Percentiles rank a stretch among this genome's conserved stretches.
Conservation (phyloP, 352 stramenopile species). For the Albugo laibachii region DNA sequence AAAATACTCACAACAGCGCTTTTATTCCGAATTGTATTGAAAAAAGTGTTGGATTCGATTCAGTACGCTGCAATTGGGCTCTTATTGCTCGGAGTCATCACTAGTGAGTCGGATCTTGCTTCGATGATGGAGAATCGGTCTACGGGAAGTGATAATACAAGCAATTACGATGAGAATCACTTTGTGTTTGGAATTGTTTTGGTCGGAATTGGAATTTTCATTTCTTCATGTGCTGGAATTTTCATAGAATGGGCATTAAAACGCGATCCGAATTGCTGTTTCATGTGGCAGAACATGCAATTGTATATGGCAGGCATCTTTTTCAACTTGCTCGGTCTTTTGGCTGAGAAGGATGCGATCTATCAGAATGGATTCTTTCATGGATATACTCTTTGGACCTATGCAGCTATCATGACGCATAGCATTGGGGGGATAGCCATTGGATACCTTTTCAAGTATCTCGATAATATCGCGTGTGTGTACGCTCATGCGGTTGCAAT, state of each 20-base stretch:
- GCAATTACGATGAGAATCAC: conserved; percentile 5
- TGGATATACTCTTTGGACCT: conserved; percentile 65
- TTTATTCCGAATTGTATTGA: conserved; percentile 67
- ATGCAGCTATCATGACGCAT: conserved; percentile 54
- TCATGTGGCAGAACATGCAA: conserved; percentile 69
- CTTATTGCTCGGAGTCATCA: conserved; percentile 58
- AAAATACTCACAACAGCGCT: conserved; percentile 74
- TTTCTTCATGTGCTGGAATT: conserved; percentile 69
- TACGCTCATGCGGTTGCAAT: conserved; percentile 74
- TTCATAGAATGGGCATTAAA: conserved; percentile 78
- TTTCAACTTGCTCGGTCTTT: conserved; percentile 48
- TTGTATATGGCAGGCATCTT: conserved; percentile 67
- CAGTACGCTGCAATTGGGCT: conserved; percentile 55
- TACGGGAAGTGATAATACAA: conserved; percentile 2
- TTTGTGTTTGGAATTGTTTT: conserved; percentile 33
- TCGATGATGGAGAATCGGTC: conserved; percentile 2
- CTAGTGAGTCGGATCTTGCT: conserved; percentile 53
- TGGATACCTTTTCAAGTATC: conserved; percentile 66
- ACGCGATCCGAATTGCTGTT: conserved; percentile 37
- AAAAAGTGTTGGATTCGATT: conserved; percentile 42
- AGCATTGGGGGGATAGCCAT: conserved; percentile 53
- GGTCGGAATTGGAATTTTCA: conserved; percentile 43
- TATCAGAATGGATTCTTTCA: conserved; percentile 37
- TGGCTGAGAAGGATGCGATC: conserved; percentile 29
- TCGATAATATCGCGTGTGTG: conserved; percentile 81